These are phyloP conservation scores for Metarhizium rileyi DNA, from an alignment of 2,329 filamentous ascomycete species.

Conservation along the genomic window DNA sequence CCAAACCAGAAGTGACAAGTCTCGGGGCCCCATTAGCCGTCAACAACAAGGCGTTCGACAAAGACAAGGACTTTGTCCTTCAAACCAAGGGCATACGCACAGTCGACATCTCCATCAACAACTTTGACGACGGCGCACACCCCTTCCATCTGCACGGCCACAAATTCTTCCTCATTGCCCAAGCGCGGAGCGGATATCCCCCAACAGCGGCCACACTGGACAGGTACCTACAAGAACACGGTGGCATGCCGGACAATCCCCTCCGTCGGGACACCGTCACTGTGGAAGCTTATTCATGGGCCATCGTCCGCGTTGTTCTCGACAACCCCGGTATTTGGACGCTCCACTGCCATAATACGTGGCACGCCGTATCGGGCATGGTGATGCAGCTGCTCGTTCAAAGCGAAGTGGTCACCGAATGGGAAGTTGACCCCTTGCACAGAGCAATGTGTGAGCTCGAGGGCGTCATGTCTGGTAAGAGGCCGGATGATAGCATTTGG, in stretches of 20 bases:
- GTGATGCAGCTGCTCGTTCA: constrained; percentile 44
- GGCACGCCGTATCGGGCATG: constrained; percentile 49
- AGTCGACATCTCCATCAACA: constrained; percentile 48
- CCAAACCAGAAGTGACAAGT: constrained; percentile 9
- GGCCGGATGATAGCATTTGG: constrained; percentile 27
- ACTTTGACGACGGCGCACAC: constrained; percentile 41
- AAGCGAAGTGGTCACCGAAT: constrained; percentile 17
- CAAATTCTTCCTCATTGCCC: constrained; percentile 38
- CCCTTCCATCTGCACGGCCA: constrained; percentile 50
- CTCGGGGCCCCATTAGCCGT: constrained; percentile 13
- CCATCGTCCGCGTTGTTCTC: constrained; percentile 41
- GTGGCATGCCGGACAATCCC: constrained; percentile 20
- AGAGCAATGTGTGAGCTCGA: constrained; percentile 18
- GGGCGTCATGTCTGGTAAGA: constrained; percentile 21
- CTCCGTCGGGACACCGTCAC: constrained; percentile 35
- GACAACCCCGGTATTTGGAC: constrained; percentile 51
- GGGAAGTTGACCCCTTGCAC: constrained; percentile 15
- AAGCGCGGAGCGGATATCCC: constrained; percentile 25
- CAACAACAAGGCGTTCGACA: constrained; percentile 21
- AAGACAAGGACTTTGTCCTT: constrained; percentile 30
- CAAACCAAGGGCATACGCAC: constrained; percentile 41
- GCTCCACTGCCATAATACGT: constrained; percentile 49
- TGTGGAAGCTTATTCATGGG: constrained; percentile 44
- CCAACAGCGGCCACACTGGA: constrained; percentile 17
- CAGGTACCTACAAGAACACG: constrained; percentile 12